A percentile compares a stretch with the other conserved stretches of the same genome.
These are phyloP conservation scores for Pythium periplocum DNA, from an alignment of 352 stramenopile genomes.

Conservation along the genomic window DNA sequence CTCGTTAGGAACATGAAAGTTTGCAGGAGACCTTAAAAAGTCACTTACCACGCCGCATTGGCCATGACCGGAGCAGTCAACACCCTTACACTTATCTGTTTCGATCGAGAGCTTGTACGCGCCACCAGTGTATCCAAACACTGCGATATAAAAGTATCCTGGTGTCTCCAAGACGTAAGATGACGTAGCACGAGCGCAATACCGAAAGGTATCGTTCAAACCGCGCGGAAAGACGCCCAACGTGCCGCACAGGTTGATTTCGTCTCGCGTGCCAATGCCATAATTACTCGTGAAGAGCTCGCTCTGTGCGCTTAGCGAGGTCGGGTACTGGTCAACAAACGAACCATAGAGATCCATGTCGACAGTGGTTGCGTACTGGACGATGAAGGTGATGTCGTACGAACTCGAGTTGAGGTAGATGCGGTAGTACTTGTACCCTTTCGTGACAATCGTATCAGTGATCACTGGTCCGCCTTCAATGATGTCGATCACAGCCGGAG, in stretches of 20 bases:
- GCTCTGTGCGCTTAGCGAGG: constrained; percentile 33
- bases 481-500: constrained; percentile 25
- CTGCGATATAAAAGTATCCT: constrained; percentile 61
- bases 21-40: constrained; percentile 9
- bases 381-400: constrained; percentile 63
- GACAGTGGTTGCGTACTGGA: constrained; percentile 26
- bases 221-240: constrained; percentile 57
- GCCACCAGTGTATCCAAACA: constrained; percentile 48
- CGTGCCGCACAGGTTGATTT: constrained; percentile 64
- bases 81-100: constrained; percentile 58
- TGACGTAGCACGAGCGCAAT: constrained; percentile 43
- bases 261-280: constrained; percentile 27
- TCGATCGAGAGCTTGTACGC: constrained; percentile 39
- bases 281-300: constrained; percentile 57
- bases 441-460: constrained; percentile 25
- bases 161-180: constrained; percentile 50
- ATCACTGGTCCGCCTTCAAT: constrained; percentile 14
- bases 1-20: constrained; percentile 17
- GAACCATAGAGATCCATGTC: constrained; percentile 74
- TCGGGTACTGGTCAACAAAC: constrained; percentile 58
- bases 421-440: constrained; percentile 72
- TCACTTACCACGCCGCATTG: constrained; percentile 40
- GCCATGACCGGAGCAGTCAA: constrained; percentile 59
- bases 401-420: constrained; percentile 52
- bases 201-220: constrained; percentile 49